Base-by-base conservation (phyloP, 1,284 basidiomycete genomes). In the Cryptococcus sp. region DNA sequence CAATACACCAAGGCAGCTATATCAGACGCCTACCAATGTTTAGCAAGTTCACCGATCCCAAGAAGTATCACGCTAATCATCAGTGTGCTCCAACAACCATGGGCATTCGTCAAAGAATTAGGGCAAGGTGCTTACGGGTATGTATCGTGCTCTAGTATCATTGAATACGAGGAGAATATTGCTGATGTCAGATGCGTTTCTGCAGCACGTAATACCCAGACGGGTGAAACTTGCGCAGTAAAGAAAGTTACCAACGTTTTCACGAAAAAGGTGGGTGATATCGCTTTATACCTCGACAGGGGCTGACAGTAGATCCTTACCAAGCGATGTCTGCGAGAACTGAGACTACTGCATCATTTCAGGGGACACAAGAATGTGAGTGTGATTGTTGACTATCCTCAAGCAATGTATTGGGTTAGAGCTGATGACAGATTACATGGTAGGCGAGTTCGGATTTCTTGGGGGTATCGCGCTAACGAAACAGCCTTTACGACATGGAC, bases 261-360 rank as follows among this genome's bases (percentile, higher is more conserved):
- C 74, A 92, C 88, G 48, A 97, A 97, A 82, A 75, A 74, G 66
- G 65, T 66, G 32, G 24, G 59, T 50, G 11, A 13, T 11, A 9
- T 28, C 45, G 11, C 34, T 10, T 14, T 21, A 10, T 19, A 19
- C 39, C 19, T 19, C 18, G 19, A 41, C 19, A 41, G 19, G 42
- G 13, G 40, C 62, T 63, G 41, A 60, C 46, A 2, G 16, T 42
- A 88, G 69, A 97, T 96, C 72, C 78, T 97, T 62, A 96, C 93
- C 47, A 97, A 97, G 76, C 81, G 93, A 73, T 96, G 92, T 70
- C 76, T 97, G 69, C 80, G 92, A 50, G 92, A 97, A 76, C 89
- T 97, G 75, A 89, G 88, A 85, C 78, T 97, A 32, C 76, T 97
- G 31, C 91, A 94, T 76, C 93, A 97, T 75, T 97, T 97, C 78